These are phyloP conservation scores for Oropetium thomaeum DNA, from an alignment of 176 grass and related monocot genomes.

Conservation along the genomic window DNA sequence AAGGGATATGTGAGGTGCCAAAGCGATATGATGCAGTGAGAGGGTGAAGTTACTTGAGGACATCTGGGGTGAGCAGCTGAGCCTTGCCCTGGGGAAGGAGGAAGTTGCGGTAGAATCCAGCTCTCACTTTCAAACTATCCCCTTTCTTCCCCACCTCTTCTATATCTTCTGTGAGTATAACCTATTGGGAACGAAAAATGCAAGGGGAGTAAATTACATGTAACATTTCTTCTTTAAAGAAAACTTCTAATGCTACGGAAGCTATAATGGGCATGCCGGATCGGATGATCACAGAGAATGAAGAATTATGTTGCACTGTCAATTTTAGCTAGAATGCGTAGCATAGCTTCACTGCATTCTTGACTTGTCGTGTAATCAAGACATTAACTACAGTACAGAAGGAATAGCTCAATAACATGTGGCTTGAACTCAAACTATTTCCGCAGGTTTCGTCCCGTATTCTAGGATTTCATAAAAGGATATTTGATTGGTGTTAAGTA, in stretches of 20 bases:
- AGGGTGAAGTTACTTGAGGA: constrained; percentile 68
- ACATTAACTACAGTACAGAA: no score
- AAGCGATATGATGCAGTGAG: background rate
- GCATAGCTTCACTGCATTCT: background rate
- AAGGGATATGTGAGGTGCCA: background rate
- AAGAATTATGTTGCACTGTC: background rate
- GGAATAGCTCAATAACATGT: background rate
- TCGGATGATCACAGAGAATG: background rate
- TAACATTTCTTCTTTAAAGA: background rate
- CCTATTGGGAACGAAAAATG: constrained; percentile 29
- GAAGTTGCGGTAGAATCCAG: constrained; percentile 91
- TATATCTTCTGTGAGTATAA: constrained; percentile 76
- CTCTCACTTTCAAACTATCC: constrained; percentile 68
- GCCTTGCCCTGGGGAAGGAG: constrained; percentile 85
- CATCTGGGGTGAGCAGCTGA: constrained; percentile 55
- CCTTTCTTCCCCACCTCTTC: constrained; percentile 65
- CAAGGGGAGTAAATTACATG: background rate
- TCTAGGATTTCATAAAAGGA: background rate
- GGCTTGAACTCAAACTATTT: background rate
- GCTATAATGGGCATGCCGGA: background rate
- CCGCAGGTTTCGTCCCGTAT: background rate
- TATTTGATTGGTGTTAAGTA: background rate
- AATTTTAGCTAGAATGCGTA: background rate
- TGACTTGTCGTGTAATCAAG: background rate
- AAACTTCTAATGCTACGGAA: background rate